A percentile compares a stretch with the other conserved stretches of the same genome.
Conservation (phyloP, 192 early-diverging fungal genomes). For the Backusella parvicylindrica region DNA sequence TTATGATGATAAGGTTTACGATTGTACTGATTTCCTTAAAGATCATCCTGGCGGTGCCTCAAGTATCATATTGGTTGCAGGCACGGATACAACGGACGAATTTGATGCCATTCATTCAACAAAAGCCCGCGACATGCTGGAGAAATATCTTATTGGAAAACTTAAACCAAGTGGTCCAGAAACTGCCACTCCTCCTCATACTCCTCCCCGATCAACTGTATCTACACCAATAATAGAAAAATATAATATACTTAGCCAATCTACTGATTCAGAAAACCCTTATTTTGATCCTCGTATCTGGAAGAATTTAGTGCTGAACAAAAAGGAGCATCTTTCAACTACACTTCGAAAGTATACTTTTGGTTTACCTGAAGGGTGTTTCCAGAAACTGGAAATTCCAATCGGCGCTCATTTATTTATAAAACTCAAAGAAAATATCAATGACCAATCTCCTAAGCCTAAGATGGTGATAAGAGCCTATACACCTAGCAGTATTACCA, state of each 20-base stretch:
- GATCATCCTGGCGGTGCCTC: slow-evolving; percentile 92
- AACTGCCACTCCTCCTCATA: not conserved
- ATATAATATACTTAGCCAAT: not conserved
- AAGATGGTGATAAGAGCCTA: slow-evolving; percentile 72
- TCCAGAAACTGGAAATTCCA: not conserved
- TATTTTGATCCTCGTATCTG: not conserved
- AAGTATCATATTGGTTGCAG: slow-evolving; percentile 77
- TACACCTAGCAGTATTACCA: slow-evolving; percentile 62
- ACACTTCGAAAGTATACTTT: not conserved
- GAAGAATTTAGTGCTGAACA: not conserved
- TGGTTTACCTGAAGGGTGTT: not conserved
- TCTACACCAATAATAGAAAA: not conserved
- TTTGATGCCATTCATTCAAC: slow-evolving; percentile 92
- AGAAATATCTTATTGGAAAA: slow-evolving; percentile 64
- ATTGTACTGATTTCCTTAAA: slow-evolving; percentile 65
- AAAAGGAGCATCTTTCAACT: not conserved
- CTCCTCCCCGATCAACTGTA: not conserved
- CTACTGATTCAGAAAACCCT: not conserved
- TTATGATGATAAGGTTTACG: slow-evolving; percentile 68
- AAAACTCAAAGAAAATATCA: slow-evolving; percentile 15
- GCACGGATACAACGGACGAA: slow-evolving; percentile 80
- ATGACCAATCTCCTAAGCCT: slow-evolving; percentile 53
- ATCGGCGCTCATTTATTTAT: not conserved
- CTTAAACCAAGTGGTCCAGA: slow-evolving; percentile 34
- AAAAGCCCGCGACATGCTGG: slow-evolving; percentile 74